Base-by-base conservation (phyloP, 169 alveolate genomes). In the Plasmodium reichenowi region DNA sequence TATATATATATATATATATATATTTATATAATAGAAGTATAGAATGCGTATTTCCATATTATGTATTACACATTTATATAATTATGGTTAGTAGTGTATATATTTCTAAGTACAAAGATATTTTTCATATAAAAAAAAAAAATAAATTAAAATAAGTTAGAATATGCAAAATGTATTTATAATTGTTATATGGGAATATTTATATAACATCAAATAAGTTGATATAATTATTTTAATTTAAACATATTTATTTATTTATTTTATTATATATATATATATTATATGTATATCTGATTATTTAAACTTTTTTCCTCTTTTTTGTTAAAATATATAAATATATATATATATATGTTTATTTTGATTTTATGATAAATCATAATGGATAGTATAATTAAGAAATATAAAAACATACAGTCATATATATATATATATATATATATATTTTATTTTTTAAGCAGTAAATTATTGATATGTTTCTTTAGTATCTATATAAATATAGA, bases 301-400 rank as follows among this genome's bases (percentile, higher is more conserved):
- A 52, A 13, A 13, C 17, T 52, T 56, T 2, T 72, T 72, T 52
- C 9, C 20, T 72, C 56, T 72, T 59, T 38, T 59, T 59, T 32
- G 52, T 29, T 32, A 58, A 58, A 56, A 20, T 59, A 52, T 58
- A 8, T 52, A 58, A 32, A 56, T 64, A 48, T 50, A 20, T 59
- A 52, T 58, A 59, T 58, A 38, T 74, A 15, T 74, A n/a, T 64
- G 8, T 64, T 26, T 64, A 48, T 50, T 52, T 38, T 72, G 73
- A 74, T 74, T 74, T 74, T 60, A 48, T 74, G 88, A 74, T 62
- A 59, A 74, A 59, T 74, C 88, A 74, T 73, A 22, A 58, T 58
- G 59, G 13, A 63, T 59, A 32, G 20, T 50, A 56, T 72, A 58
- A 17, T 20, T n/a, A 32, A 43, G 7, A 43, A 1, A 20, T 2